Evolutionary conservation across 306 rosid species (phyloP).

Genomic region (Fagus sylvatica): DNA sequence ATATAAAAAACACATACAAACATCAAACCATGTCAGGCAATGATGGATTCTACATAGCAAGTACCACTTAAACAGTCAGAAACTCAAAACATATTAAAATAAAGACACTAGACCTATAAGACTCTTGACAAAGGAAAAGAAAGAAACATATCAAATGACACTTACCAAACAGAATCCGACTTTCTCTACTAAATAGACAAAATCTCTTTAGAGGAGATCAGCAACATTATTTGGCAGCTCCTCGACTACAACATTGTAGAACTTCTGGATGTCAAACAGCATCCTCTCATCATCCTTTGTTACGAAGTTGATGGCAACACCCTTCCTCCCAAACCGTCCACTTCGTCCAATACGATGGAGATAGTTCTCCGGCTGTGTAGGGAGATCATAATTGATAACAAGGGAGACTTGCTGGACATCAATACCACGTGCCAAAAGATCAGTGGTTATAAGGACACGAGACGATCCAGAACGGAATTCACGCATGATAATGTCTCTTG

Average conservation of each 20-base stretch:
- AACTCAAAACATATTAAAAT: conserved; percentile 25
- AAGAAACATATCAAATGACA: conserved; percentile 25
- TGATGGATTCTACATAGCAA: conserved; percentile 38
- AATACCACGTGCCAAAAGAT: conserved; percentile 83
- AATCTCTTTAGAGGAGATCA: conserved; percentile 70
- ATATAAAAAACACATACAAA: conserved; percentile 17
- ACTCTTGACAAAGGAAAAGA: conserved; percentile 22
- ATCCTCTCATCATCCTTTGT: conserved; percentile 62
- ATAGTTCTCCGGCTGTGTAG: conserved; percentile 87
- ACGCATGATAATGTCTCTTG: conserved; percentile 85
- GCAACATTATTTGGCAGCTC: conserved; percentile 85
- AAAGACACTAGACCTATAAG: conserved; percentile 36
- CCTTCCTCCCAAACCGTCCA: conserved; percentile 84
- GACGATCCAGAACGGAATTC: conserved; percentile 85
- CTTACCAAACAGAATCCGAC: conserved; percentile 34
- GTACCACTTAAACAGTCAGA: conserved; percentile 33
- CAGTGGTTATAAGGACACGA: conserved; percentile 74
- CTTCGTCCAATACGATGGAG: conserved; percentile 88
- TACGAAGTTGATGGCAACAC: conserved; percentile 82
- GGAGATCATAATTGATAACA: conserved; percentile 77
- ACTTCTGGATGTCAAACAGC: conserved; percentile 78
- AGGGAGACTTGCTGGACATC: conserved; percentile 87
- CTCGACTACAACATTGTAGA: conserved; percentile 68
- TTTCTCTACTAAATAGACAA: conserved; percentile 37
- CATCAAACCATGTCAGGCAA: conserved; percentile 31